phyloP scores from a whole-genome alignment of 176 grass and related monocot genomes.

The Secale cereale region DNA sequence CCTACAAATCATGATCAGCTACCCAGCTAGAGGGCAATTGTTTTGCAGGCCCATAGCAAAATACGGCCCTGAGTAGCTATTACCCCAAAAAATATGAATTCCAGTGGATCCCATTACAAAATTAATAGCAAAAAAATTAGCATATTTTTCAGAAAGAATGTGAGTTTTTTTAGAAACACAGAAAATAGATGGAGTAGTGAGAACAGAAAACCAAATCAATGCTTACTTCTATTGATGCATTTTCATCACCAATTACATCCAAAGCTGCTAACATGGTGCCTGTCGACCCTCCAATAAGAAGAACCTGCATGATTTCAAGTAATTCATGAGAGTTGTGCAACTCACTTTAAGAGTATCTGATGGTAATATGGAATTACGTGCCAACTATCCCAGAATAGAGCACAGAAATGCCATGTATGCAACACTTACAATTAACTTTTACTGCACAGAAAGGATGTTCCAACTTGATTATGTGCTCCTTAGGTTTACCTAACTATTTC shows the following conservation, averaged over 20 bases:
- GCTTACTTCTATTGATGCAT: constrained; percentile 62
- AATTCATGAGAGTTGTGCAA: background rate
- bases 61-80: background rate
- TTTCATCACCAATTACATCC: constrained; percentile 84
- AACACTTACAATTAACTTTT: background rate
- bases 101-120: background rate
- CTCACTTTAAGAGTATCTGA: constrained; percentile 9
- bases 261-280: constrained; percentile 93
- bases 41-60: background rate
- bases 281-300: constrained; percentile 96
- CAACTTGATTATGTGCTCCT: background rate
- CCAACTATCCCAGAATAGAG: background rate
- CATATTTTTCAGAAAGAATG: background rate
- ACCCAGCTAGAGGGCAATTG: background rate
- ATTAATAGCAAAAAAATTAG: background rate
- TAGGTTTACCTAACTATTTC: background rate
- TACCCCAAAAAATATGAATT: background rate
- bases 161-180: background rate
- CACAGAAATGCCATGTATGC: background rate
- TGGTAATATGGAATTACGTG: background rate
- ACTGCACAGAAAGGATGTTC: background rate
- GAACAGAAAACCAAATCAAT: background rate
- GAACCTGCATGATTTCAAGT: constrained; percentile 49
- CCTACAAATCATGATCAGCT: background rate
- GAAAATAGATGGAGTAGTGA: background rate